Conservation (phyloP, 805 yeast genomes). For the Ogataea sp. region DNA sequence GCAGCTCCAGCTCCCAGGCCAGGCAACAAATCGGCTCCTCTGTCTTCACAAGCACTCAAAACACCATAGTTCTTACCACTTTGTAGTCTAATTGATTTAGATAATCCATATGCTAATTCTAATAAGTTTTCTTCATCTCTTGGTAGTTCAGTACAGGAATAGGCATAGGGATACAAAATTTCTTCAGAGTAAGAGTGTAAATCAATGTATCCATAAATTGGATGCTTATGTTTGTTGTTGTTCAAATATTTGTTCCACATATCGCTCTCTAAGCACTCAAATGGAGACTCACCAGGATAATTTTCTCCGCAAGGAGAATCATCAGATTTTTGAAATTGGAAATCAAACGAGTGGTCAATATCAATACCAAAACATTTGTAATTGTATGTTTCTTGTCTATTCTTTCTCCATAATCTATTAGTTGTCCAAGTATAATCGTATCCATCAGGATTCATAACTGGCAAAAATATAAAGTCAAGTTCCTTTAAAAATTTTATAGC, state of each 20-base stretch:
- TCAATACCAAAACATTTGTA: conserved; percentile 76
- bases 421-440: conserved; percentile 73
- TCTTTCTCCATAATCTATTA: conserved; percentile 85
- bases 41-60: conserved; percentile 70
- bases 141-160: conserved; percentile 64
- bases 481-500: conserved; percentile 42
- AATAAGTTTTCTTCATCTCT: conserved; percentile 74
- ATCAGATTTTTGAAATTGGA: conserved; percentile 53
- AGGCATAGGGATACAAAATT: conserved; percentile 75
- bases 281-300: conserved; percentile 67
- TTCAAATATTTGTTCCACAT: conserved; percentile 41
- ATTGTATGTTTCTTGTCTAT: conserved; percentile 65
- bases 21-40: conserved; percentile 65
- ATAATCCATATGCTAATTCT: conserved; percentile 74
- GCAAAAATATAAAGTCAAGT: conserved; percentile 68
- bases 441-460: conserved; percentile 89
- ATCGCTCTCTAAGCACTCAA: conserved; percentile 55
- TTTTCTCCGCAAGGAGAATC: conserved; percentile 79
- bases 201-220: conserved; percentile 70
- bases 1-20: conserved; percentile 76
- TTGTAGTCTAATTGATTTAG: conserved; percentile 59
- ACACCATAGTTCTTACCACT: conserved; percentile 64
- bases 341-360: conserved; percentile 77
- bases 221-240: conserved; percentile 43
- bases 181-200: conserved; percentile 84